Percentiles rank a stretch among this genome's conserved stretches.
These are phyloP conservation scores for Pythium pectinolyticum DNA, from an alignment of 352 stramenopile genomes.

Conservation along the genomic window DNA sequence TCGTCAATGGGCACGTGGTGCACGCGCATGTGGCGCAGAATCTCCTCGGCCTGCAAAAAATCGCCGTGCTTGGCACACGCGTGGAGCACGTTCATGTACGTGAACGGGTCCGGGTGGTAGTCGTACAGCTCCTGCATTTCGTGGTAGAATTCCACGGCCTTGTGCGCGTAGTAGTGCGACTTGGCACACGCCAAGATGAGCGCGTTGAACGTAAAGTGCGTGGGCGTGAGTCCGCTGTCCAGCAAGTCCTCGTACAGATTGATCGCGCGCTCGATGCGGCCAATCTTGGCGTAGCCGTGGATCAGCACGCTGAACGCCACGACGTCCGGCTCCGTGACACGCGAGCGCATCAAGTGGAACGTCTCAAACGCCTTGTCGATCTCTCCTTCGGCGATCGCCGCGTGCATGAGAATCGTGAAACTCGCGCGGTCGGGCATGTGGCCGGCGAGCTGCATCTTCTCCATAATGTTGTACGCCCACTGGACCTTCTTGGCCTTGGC, in stretches of 20 bases:
- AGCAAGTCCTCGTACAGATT: constrained; percentile 81
- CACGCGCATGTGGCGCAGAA: constrained; percentile 68
- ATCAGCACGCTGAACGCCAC: constrained; percentile 75
- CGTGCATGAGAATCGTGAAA: constrained; percentile 82
- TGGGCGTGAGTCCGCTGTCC: constrained; percentile 63
- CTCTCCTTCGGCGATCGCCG: constrained; percentile 68
- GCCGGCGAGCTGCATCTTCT: constrained; percentile 82
- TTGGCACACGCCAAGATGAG: constrained; percentile 83
- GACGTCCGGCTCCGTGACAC: constrained; percentile 66
- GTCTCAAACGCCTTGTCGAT: constrained; percentile 83
- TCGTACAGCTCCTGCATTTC: constrained; percentile 89
- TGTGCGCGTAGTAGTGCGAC: constrained; percentile 84
- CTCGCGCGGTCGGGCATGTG: constrained; percentile 61
- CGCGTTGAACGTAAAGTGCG: constrained; percentile 74
- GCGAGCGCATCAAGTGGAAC: constrained; percentile 81
- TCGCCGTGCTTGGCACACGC: constrained; percentile 79
- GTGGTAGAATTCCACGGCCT: constrained; percentile 82
- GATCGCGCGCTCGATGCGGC: constrained; percentile 70
- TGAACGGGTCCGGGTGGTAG: constrained; percentile 71
- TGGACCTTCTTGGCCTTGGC: constrained; percentile 57
- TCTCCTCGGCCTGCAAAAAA: constrained; percentile 70
- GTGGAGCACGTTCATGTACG: constrained; percentile 79
- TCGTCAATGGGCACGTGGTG: constrained; percentile 68
- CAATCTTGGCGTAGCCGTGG: constrained; percentile 71
- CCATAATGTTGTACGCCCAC: constrained; percentile 85